Evolutionary conservation across 257 asterid species (phyloP), one percentile per base, ranked within the genome.

Genomic region (Thymus mandschuricus): DNA sequence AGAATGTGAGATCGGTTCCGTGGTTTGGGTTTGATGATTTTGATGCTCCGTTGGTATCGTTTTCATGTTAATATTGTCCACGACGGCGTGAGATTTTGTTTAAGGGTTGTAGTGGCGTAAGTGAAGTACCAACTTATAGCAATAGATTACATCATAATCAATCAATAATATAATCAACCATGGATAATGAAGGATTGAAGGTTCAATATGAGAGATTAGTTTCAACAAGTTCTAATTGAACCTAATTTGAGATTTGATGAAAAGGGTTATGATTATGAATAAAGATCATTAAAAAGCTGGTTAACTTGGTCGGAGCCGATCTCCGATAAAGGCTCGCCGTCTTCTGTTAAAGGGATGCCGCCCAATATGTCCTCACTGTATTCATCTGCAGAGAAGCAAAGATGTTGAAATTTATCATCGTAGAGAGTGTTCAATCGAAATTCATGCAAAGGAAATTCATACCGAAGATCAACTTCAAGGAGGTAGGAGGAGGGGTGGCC

Each of bases 1-100:
- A 93, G 82, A 74, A n/a, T n/a, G n/a, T n/a, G n/a, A n/a, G n/a
- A n/a, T 93, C 35, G 98, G 91, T 56, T 89, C 96, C 33, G 96
- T 86, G 4, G 83, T 96, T 3, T 87, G 89, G 96, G 82, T 76
- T 79, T 84, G 91, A 31, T 93, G 86, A 93, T 30, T 60, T 71
- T 57, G 62, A 79, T 63, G 12, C 43, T 6, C 40, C 15, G 60
- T 51, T 41, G 43, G 40, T 40, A 11, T 31, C 54, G 57, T 70
- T 44, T 70, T 75, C 56, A 64, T 69, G 83, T 76, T 54, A 50
- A 74, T 72, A 74, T 46, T 51, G 60, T 40, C 51, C 54, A 73
- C 64, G 64, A 40, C n/a, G 70, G 61, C 31, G 49, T 68, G 68
- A 49, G 60, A 21, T 57, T 70, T 46, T 48, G 56, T 71, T 38